A percentile compares a stretch with the other conserved stretches of the same genome.
These are phyloP conservation scores for Metschnikowia matae DNA, from an alignment of 805 yeast species.

Conservation along the genomic window DNA sequence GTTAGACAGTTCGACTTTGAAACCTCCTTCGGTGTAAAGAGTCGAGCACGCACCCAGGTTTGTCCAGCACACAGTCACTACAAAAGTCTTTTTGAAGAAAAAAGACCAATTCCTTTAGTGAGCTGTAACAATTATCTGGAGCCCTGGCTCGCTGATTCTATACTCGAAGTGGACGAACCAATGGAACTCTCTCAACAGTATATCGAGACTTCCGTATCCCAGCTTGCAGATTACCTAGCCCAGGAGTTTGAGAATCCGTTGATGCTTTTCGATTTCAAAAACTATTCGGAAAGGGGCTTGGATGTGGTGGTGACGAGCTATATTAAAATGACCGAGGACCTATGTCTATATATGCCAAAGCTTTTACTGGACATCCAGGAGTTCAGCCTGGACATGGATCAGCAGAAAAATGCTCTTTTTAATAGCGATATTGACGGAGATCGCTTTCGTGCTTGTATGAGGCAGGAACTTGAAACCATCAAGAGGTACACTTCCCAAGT, in stretches of 20 bases:
- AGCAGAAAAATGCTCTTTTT: neutral
- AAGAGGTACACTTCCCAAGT: neutral
- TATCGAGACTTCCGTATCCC: neutral
- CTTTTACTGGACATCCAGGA: neutral
- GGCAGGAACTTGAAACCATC: neutral
- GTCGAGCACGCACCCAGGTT: slow-evolving; percentile 5
- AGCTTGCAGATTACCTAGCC: slow-evolving; percentile 1
- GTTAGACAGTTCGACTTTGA: slow-evolving; percentile 12
- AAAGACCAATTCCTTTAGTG: neutral
- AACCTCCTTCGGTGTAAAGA: slow-evolving; percentile 4
- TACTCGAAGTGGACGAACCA: neutral
- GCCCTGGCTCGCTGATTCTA: neutral
- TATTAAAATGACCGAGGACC: neutral
- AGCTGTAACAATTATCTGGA: neutral
- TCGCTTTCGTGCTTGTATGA: neutral
- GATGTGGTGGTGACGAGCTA: neutral
- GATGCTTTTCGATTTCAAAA: neutral
- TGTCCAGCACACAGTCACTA: slow-evolving; percentile 11
- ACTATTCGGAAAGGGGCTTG: neutral
- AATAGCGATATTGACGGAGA: neutral
- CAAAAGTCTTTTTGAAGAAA: slow-evolving; percentile 7
- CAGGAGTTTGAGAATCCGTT: neutral
- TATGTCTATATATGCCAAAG: neutral
- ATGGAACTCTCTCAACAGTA: neutral
- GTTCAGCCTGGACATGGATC: neutral